Conservation (phyloP, 2,329 filamentous ascomycete genomes). For the Trichoderma gracile region DNA sequence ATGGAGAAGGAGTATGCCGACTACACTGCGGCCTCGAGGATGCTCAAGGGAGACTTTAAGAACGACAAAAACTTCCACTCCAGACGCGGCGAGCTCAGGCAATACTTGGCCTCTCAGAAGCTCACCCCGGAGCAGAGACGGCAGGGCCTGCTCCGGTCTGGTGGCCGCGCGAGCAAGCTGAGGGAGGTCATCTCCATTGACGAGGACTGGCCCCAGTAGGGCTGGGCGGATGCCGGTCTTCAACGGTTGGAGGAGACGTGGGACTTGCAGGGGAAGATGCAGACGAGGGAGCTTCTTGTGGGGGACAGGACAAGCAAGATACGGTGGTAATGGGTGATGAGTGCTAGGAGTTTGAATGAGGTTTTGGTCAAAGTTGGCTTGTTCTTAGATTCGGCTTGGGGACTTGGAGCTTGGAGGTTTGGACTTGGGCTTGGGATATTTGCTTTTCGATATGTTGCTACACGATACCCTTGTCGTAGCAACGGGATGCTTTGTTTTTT, state of each 20-base stretch:
- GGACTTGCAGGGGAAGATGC: background rate
- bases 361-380: background rate
- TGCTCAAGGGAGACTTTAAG: background rate
- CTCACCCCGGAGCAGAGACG: no score
- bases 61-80: background rate
- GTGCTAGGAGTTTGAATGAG: background rate
- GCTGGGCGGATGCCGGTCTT: background rate
- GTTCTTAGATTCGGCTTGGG: no score
- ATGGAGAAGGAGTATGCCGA: constrained; percentile 12
- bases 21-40: background rate
- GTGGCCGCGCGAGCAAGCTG: background rate
- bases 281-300: background rate
- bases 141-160: no score
- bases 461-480: no score
- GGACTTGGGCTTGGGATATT: no score
- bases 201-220: constrained; percentile 7
- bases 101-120: no score
- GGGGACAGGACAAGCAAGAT: background rate
- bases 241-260: background rate
- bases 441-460: background rate
- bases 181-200: constrained; percentile 16
- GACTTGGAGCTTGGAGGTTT: no score
- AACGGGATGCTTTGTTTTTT: no score
- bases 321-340: background rate
- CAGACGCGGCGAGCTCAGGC: no score